These are phyloP conservation scores for Gymnopilus dilepis DNA, from an alignment of 768 basidiomycete species.

Conservation along the genomic window DNA sequence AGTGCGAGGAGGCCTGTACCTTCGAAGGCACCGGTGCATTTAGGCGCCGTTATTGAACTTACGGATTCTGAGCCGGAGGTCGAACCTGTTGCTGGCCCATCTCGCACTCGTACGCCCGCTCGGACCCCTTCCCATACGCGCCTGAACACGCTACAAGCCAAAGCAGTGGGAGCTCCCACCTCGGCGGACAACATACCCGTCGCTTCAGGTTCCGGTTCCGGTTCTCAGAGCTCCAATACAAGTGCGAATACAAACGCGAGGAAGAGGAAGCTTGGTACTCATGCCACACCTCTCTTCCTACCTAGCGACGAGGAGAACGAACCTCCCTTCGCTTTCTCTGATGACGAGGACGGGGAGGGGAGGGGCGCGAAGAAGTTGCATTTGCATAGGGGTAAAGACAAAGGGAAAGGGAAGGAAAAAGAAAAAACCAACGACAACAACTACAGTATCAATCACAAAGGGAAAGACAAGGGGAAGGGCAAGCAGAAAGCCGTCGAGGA, in stretches of 20 bases:
- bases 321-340: constrained; percentile 20
- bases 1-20: too few species aligned
- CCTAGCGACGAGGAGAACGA: constrained; percentile 43
- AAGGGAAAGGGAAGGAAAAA: constrained; percentile 8
- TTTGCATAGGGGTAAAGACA: not conserved
- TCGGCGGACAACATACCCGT: constrained; percentile 19
- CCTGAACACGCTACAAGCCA: not conserved
- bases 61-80: constrained; percentile 45
- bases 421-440: too few species aligned
- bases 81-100: not conserved
- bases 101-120: not conserved
- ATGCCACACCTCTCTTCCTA: constrained; percentile 35
- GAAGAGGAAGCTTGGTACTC: constrained; percentile 11
- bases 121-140: not conserved
- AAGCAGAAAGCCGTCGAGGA: constrained; percentile 18
- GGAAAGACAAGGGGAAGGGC: not conserved
- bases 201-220: constrained; percentile 23
- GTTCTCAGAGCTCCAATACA: too few species aligned
- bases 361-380: not conserved
- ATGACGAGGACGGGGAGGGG: not conserved
- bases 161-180: constrained; percentile 1
- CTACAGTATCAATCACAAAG: too few species aligned
- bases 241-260: not conserved
- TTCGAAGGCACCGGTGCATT: too few species aligned
- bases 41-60: constrained; percentile 50